Evolutionary conservation across 495 filamentous ascomycete genomes (phyloP).

Genomic region (Annulohypoxylon maeteangense): DNA sequence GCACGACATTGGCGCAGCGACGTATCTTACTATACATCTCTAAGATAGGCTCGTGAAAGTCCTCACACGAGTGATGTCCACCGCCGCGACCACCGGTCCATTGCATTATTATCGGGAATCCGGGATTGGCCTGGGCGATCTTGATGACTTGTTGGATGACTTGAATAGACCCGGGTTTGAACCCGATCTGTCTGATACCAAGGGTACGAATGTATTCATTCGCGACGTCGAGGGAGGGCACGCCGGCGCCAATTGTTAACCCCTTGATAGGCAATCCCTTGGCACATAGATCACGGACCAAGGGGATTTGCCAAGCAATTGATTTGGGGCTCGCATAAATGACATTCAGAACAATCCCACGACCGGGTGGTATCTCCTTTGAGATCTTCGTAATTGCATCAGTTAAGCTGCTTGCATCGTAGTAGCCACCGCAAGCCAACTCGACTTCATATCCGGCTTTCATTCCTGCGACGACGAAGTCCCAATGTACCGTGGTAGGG

Average conservation of each 20-base stretch:
- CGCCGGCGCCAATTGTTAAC: constrained; percentile 83
- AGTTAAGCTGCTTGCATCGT: constrained; percentile 78
- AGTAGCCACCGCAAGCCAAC: constrained; percentile 85
- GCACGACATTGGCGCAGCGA: constrained; percentile 74
- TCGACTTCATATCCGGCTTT: constrained; percentile 95
- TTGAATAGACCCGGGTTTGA: constrained; percentile 83
- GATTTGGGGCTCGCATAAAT: constrained; percentile 88
- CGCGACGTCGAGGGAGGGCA: constrained; percentile 81
- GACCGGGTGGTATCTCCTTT: constrained; percentile 77
- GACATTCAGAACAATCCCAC: constrained; percentile 84
- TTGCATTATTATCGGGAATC: constrained; percentile 80
- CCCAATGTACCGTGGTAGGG: constrained; percentile 91
- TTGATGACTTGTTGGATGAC: constrained; percentile 83
- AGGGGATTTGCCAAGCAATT: constrained; percentile 88
- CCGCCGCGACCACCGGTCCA: constrained; percentile 87
- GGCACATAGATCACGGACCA: constrained; percentile 75
- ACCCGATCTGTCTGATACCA: constrained; percentile 80
- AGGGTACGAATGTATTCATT: constrained; percentile 83
- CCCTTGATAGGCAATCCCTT: constrained; percentile 86
- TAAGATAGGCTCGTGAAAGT: constrained; percentile 84
- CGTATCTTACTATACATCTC: constrained; percentile 79
- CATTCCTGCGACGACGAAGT: constrained; percentile 95
- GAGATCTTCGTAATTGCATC: constrained; percentile 82
- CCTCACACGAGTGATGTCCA: constrained; percentile 85
- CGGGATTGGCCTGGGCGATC: constrained; percentile 80